Percentiles rank a stretch among this genome's conserved stretches.
Evolutionary conservation across 2,329 filamentous ascomycete species (phyloP).

Genomic region (Colletotrichum tanaceti): DNA sequence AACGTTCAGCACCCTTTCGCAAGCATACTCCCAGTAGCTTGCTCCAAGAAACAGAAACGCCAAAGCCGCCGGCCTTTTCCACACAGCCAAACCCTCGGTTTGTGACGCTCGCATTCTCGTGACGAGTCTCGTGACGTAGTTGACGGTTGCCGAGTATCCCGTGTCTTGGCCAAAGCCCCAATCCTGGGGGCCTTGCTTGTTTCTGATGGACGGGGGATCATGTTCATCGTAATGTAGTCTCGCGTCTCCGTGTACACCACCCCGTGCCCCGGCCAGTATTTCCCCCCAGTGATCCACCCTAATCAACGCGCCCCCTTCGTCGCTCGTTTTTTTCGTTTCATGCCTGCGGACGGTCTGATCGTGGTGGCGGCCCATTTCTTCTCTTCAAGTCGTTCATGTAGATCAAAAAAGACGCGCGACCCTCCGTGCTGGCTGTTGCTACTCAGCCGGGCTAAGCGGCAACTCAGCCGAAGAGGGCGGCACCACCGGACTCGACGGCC

Average conservation of each 20-base stretch:
- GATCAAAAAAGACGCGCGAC: background rate
- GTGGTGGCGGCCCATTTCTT: background rate
- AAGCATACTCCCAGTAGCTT: background rate
- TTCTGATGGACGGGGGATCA: background rate
- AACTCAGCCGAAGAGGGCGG: constrained; percentile 64
- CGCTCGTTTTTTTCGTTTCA: constrained; percentile 9
- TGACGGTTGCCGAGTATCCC: constrained; percentile 1
- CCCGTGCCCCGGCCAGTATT: background rate
- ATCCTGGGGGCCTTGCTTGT: background rate
- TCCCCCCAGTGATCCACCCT: background rate
- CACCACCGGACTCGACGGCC: constrained; percentile 93
- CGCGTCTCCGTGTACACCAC: constrained; percentile 3
- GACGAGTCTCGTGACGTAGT: background rate
- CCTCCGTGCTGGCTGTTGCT: background rate
- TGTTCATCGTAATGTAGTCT: constrained; percentile 10
- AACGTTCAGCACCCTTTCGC: background rate
- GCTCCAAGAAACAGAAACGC: background rate
- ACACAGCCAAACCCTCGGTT: background rate
- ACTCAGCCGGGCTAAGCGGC: background rate
- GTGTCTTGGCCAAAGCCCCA: constrained; percentile 27
- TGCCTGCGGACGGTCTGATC: constrained; percentile 3
- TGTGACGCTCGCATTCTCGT: background rate
- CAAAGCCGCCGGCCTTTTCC: constrained; percentile 5
- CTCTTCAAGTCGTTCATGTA: constrained; percentile 2
- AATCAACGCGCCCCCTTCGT: background rate